phyloP scores from a whole-genome alignment of 139 green algal species.

The Trebouxia sp. region DNA sequence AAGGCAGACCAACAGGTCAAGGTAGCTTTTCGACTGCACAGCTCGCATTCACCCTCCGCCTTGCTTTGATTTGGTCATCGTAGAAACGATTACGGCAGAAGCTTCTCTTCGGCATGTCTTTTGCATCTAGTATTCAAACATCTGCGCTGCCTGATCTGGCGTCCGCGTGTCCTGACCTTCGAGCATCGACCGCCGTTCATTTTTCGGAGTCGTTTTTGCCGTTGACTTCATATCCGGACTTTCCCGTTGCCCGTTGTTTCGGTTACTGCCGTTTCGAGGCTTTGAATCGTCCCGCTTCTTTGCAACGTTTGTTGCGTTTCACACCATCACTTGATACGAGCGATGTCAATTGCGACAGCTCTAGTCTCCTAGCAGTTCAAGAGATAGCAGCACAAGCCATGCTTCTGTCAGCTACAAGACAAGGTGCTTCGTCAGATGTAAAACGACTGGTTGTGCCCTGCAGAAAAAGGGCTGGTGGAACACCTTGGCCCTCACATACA shows the following conservation, averaged over 20 bases:
- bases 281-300: not conserved
- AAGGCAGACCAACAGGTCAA: not conserved
- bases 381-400: not conserved
- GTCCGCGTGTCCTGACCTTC: not conserved
- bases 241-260: too few species aligned
- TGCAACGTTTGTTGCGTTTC: not conserved
- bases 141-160: not conserved
- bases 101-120: not conserved
- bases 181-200: too few species aligned
- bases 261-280: not conserved
- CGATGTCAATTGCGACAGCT: not conserved
- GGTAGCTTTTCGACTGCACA: not conserved
- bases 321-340: not conserved
- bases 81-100: not conserved
- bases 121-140: not conserved
- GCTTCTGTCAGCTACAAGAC: too few species aligned
- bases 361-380: not conserved
- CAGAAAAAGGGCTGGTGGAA: slow-evolving; percentile 20
- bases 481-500: slow-evolving; percentile 17
- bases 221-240: too few species aligned
- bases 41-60: not conserved
- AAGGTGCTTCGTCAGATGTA: not conserved
- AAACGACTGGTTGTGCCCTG: not conserved
- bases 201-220: too few species aligned
- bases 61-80: not conserved